Conservation (phyloP, 768 basidiomycete species). For the Porphyrellus cyaneotinctus region DNA sequence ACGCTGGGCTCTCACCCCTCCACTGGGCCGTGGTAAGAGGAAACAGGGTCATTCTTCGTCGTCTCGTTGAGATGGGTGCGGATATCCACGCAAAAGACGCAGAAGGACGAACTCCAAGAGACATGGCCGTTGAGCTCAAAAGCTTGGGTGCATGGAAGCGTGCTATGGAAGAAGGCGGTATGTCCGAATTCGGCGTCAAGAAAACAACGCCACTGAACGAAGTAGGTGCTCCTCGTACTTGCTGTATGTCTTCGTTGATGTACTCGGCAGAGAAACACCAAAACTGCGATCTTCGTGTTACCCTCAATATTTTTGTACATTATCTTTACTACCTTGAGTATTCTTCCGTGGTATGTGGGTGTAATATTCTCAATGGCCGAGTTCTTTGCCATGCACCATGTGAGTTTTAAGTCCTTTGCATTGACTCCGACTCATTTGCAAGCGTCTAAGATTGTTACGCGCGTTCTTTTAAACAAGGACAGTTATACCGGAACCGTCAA, state of each 20-base stretch:
- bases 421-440: conserved; percentile 6
- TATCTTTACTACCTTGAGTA: conserved; percentile 78
- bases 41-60: conserved; percentile 81
- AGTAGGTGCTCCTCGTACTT: conserved; percentile 37
- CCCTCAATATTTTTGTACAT: conserved; percentile 78
- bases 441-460: conserved; percentile 65
- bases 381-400: conserved; percentile 93
- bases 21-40: conserved; percentile 99
- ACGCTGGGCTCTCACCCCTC: conserved; percentile 79
- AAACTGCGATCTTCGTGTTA: conserved; percentile 69
- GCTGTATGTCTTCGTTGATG: conserved; percentile 1
- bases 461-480: conserved; percentile 77
- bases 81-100: conserved; percentile 78
- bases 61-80: conserved; percentile 81
- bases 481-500: conserved; percentile 81
- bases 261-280: conserved; percentile 65
- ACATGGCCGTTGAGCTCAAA: conserved; percentile 94
- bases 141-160: conserved; percentile 86
- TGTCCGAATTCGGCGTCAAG: conserved; percentile 70
- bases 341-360: conserved; percentile 88
- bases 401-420: conserved; percentile 37
- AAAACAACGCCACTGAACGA: conserved; percentile 68
- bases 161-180: conserved; percentile 83
- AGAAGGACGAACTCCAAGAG: conserved; percentile 82
- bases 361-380: conserved; percentile 78